Conservation (phyloP, 129 eudicot genomes). For the Escallonia rubra region DNA sequence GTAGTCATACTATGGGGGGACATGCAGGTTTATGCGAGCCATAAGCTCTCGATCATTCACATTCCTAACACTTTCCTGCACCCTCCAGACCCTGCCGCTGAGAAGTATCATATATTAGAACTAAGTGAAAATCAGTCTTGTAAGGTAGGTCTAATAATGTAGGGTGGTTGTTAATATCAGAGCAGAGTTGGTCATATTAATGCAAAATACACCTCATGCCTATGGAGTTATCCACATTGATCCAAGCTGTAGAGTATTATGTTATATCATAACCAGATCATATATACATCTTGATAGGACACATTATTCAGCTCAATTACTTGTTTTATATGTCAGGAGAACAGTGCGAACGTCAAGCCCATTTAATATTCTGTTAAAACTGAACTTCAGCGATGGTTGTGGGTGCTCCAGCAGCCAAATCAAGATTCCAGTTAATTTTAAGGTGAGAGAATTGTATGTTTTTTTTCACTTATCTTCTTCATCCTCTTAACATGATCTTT, state of each 20-base stretch:
- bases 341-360: conserved; percentile 42
- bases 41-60: no score
- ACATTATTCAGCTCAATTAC: not conserved
- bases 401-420: conserved; percentile 46
- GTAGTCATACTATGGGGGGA: not conserved
- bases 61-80: no score
- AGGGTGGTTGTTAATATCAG: not conserved
- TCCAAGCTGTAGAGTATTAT: not conserved
- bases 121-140: no score
- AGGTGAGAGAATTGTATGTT: conserved; percentile 28
- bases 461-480: not conserved
- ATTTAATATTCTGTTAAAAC: conserved; percentile 53
- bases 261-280: not conserved
- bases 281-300: not conserved
- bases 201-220: not conserved
- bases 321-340: conserved; percentile 46
- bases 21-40: not conserved
- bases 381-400: conserved; percentile 79
- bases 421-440: conserved; percentile 71
- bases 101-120: no score
- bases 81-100: no score
- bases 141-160: no score
- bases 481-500: no score
- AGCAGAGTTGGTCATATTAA: no score
- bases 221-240: not conserved